Evolutionary conservation across 108 stramenopile species (phyloP), one percentile per base, ranked within the genome.

Genomic region (Pseudonitzschia multiseries): DNA sequence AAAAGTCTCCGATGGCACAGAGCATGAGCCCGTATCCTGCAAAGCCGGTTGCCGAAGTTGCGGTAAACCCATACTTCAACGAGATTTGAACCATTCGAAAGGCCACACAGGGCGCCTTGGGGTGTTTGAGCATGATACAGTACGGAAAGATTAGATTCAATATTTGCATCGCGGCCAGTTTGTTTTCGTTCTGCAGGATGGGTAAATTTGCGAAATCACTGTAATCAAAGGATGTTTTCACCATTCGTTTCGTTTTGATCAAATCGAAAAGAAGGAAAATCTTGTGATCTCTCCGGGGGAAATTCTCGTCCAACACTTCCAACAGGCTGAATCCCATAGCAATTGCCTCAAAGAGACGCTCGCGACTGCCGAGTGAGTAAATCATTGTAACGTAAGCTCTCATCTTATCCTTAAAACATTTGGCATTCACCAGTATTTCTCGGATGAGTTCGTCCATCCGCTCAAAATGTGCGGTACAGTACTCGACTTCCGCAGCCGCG

Each of bases 81-180:
- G 83, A 79, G 6, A 87, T 57, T 32, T 81, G 75, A 41, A 87
- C 63, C 83, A 82, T 79, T 43, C 71, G 74, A 40, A 76, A 57
- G 6, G 53, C 42, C 5, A 82, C 51, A 44, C 82, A 61, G 18
- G 76, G 76, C 28, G 66, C 42, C 0, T 83, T 53, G 3, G 67
- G 46, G 20, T 68, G 81, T 48, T 74, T 51, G 9, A 21, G 36
- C 15, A 81, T 33, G 20, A 61, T 26, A 27, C 65, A 41, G 22
- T 67, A 44, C 13, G 70, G 36, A n/a, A 75, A 69, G 4, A 86
- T 24, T 10, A 81, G 24, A 28, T 75, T 70, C 46, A 86, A 41
- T 15, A 82, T 61, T 50, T 71, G 67, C 71, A 86, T 72, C 24
- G 82, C 69, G 0, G 77, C 50, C 51, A 81, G 31, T 24, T 75